Evolutionary conservation across 345 rosid species (phyloP), one percentile per base, ranked within the genome.

Genomic region (Gossypioides kirkii): DNA sequence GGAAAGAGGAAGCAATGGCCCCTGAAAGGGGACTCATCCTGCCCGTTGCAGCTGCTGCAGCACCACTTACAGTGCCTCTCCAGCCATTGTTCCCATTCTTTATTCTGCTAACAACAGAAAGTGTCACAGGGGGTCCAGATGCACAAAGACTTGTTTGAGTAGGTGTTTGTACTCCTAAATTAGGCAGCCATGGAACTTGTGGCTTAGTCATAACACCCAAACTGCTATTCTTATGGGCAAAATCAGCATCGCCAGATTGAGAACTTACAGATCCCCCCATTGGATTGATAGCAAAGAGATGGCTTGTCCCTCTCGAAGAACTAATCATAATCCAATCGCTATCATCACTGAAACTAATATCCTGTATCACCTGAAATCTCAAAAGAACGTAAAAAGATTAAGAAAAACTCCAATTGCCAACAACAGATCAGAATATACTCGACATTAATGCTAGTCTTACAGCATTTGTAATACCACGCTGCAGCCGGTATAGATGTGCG

Each of bases 241-340:
- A 77, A 75, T 75, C 62, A 61, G 79, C 46, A 52, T 82, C 84
- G 32, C 72, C 73, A 56, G 79, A 66, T 74, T 79, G 87, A 72
- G 81, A 80, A 61, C 61, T 78, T 20, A 74, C 82, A 38, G 86
- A 70, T 55, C 90, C 96, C 74, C 86, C 90, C 22, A 18, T 75
- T 25, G 91, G 90, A 79, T 87, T 81, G 50, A 95, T 86, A 56
- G 92, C 92, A 88, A 95, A 95, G 43, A 95, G 77, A 82, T 95
- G 99, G 82, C 96, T 88, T 41, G 99, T 95, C 63, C 98, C 99
- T 82, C 96, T 88, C 6, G 92, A 88, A 58, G 99, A 95, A 80
- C 97, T 89, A 69, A 95, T 85, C 97, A 88, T 85, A 73, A 95
- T 86, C 97, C 92, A 86, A 74, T 78, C 81, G 87, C 98, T 89